Conservation (phyloP, 2,329 filamentous ascomycete species). For the Ploettnerulaceae sp. region DNA sequence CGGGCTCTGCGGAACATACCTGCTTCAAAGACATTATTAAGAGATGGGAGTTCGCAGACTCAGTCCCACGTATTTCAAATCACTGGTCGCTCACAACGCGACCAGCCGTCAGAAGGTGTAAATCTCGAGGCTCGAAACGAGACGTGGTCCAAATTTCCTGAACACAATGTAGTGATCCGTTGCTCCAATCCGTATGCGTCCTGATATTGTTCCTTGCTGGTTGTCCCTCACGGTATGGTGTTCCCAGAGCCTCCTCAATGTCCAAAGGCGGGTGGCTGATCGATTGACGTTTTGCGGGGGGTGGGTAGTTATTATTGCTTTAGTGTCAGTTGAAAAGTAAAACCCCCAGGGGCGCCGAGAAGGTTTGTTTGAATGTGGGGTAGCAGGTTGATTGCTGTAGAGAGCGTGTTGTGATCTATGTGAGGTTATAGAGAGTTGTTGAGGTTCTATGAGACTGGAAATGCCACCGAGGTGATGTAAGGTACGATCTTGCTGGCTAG, state of each 20-base stretch:
- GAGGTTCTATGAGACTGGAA: slow-evolving; percentile 9
- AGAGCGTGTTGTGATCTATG: slow-evolving; percentile 14
- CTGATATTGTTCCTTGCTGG: background rate
- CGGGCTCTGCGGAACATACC: slow-evolving; percentile 30
- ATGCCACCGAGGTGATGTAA: slow-evolving; percentile 16
- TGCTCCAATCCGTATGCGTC: slow-evolving; percentile 4
- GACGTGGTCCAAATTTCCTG: slow-evolving; percentile 3
- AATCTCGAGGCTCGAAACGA: slow-evolving; percentile 15
- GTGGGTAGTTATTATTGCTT: slow-evolving; percentile 18
- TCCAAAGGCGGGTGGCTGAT: slow-evolving; percentile 9
- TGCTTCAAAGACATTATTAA: slow-evolving; percentile 40
- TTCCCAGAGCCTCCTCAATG: slow-evolving; percentile 7
- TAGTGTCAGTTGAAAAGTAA: slow-evolving; percentile 11
- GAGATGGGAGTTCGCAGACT: slow-evolving; percentile 8
- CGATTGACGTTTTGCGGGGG: slow-evolving; percentile 14
- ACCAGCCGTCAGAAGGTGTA: slow-evolving; percentile 21
- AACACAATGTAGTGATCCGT: slow-evolving; percentile 9
- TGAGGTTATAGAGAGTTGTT: slow-evolving; percentile 15
- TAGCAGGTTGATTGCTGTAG: slow-evolving; percentile 4
- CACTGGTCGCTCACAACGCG: slow-evolving; percentile 25
- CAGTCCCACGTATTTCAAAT: slow-evolving; percentile 11
- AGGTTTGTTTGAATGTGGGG: slow-evolving; percentile 1
- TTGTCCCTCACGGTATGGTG: background rate
- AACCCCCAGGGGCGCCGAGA: background rate
- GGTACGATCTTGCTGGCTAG: slow-evolving; percentile 23